phyloP scores from a whole-genome alignment of 306 rosid species.

The Cicer chorassanicum region DNA sequence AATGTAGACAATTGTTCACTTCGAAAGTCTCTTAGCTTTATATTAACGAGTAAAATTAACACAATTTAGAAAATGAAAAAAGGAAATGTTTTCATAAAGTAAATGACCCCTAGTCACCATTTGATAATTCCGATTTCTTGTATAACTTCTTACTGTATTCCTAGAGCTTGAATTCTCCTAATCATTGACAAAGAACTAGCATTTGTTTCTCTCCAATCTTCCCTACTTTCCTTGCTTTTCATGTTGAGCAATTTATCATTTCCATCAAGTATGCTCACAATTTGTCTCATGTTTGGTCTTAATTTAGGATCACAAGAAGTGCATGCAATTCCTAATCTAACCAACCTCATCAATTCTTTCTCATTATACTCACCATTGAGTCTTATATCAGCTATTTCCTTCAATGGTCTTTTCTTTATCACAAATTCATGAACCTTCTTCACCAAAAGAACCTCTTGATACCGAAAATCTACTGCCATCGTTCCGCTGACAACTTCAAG shows the following conservation, averaged over 20 bases:
- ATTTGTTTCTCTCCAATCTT: slow-evolving; percentile 76
- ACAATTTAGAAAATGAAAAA: too few relatives aligned
- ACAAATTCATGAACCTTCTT: slow-evolving; percentile 71
- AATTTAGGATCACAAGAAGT: slow-evolving; percentile 62
- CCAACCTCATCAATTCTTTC: slow-evolving; percentile 66
- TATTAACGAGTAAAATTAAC: too few relatives aligned
- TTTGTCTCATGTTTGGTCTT: slow-evolving; percentile 86
- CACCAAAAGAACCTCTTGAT: slow-evolving; percentile 86
- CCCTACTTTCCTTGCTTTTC: slow-evolving; percentile 58
- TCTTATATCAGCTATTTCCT: slow-evolving; percentile 71
- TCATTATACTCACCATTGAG: slow-evolving; percentile 69
- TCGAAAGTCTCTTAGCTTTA: too few relatives aligned
- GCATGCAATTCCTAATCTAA: slow-evolving; percentile 72
- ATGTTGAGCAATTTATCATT: slow-evolving; percentile 58
- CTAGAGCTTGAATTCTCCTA: slow-evolving; percentile 89
- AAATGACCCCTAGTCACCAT: neutral
- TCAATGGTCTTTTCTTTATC: slow-evolving; percentile 60
- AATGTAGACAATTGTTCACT: too few relatives aligned
- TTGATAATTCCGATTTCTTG: neutral
- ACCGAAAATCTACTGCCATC: slow-evolving; percentile 86
- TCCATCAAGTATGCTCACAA: slow-evolving; percentile 80
- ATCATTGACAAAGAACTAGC: slow-evolving; percentile 63
- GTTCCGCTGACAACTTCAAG: slow-evolving; percentile 83
- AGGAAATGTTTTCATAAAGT: too few relatives aligned
- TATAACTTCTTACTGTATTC: slow-evolving; percentile 68